These are phyloP conservation scores for Rhodotorula sp. DNA, from an alignment of 1,284 basidiomycete genomes.

Conservation along the genomic window DNA sequence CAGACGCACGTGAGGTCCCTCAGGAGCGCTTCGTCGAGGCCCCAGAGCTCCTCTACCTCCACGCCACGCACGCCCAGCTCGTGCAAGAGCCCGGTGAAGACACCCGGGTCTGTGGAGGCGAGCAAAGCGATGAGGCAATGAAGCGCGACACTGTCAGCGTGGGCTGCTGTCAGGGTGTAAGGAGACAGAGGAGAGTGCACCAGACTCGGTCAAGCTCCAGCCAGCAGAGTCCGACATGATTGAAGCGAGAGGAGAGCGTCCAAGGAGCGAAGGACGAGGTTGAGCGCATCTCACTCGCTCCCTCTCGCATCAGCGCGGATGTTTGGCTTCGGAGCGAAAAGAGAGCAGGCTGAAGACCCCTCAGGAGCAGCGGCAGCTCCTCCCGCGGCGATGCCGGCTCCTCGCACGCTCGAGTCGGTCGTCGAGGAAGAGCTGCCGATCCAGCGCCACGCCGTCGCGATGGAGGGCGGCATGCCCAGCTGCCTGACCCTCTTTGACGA, in stretches of 20 bases:
- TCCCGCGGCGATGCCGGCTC: not conserved
- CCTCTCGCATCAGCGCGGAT: not conserved
- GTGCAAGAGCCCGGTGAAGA: conserved; percentile 54
- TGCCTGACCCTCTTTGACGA: conserved; percentile 46
- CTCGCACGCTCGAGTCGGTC: conserved; percentile 35
- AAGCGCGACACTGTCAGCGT: not conserved
- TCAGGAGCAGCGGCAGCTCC: not conserved
- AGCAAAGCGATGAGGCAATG: not conserved
- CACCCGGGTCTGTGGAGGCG: conserved; percentile 49
- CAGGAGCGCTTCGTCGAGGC: conserved; percentile 72
- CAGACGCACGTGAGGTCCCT: conserved; percentile 59
- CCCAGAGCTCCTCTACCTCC: conserved; percentile 66
- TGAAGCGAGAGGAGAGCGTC: not conserved
- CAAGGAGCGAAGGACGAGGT: too few species aligned
- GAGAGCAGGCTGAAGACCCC: not conserved
- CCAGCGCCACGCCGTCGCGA: conserved; percentile 39
- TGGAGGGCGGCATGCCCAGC: conserved; percentile 44
- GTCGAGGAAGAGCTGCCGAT: conserved; percentile 44
- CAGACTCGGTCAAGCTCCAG: conserved; percentile 54
- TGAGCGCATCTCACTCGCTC: too few species aligned
- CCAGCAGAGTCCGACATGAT: conserved; percentile 40
- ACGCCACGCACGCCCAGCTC: conserved; percentile 55
- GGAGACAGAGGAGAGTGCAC: not conserved
- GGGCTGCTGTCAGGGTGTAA: not conserved
- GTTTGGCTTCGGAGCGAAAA: conserved; percentile 13